A percentile compares a stretch with the other conserved stretches of the same genome.
These are phyloP conservation scores for Dactylorhiza incarnata DNA, from an alignment of 106 monocot species.

Conservation along the genomic window DNA sequence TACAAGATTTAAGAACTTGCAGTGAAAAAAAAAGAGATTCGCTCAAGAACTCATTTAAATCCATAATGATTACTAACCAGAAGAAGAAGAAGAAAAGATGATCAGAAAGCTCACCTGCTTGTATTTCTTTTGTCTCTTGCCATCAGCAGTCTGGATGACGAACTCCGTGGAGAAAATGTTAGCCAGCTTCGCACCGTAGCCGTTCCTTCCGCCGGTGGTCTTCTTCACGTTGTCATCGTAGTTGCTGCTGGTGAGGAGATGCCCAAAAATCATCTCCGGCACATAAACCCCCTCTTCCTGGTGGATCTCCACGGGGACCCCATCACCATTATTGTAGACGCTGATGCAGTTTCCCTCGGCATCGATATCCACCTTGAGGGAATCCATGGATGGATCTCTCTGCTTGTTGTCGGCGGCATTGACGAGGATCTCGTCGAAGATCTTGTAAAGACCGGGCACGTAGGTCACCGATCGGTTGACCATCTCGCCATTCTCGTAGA, in stretches of 20 bases:
- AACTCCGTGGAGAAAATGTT: slow-evolving; percentile 98
- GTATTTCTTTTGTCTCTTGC: slow-evolving; percentile 82
- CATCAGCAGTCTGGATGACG: slow-evolving; percentile 80
- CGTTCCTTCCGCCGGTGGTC: slow-evolving; percentile 97
- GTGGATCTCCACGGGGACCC: slow-evolving; percentile 95
- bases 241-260: slow-evolving; percentile 92
- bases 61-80: neutral
- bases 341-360: slow-evolving; percentile 44
- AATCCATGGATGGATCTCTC: slow-evolving; percentile 85
- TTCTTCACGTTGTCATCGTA: slow-evolving; percentile 91
- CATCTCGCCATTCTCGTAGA: slow-evolving; percentile 70
- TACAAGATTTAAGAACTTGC: too few relatives aligned
- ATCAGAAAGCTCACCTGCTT: slow-evolving; percentile 58
- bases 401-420: slow-evolving; percentile 99
- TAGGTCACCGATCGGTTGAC: slow-evolving; percentile 56
- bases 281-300: slow-evolving; percentile 92
- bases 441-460: slow-evolving; percentile 97
- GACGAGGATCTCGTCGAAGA: slow-evolving; percentile 99
- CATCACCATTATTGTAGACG: slow-evolving; percentile 93
- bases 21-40: too few relatives aligned
- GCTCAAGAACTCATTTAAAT: neutral
- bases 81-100: neutral
- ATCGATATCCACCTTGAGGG: slow-evolving; percentile 79
- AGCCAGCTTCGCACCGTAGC: slow-evolving; percentile 92
- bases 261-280: slow-evolving; percentile 96